phyloP scores from a whole-genome alignment of 2,329 filamentous ascomycete species.

The Fusarium sp. region DNA sequence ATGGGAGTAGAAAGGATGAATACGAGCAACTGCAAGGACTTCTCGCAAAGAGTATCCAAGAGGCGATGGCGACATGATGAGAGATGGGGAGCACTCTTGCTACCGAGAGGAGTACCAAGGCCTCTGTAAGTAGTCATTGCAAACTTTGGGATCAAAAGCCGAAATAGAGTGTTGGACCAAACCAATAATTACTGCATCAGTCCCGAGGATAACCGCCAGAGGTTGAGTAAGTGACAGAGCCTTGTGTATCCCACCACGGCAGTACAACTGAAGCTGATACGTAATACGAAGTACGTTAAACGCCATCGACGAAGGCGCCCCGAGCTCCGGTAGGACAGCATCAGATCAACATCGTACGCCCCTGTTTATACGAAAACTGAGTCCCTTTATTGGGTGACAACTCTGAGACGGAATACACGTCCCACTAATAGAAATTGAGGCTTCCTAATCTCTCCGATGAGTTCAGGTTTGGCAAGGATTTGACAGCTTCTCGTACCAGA shows the following conservation, averaged over 20 bases:
- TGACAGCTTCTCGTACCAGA: not conserved
- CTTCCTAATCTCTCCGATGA: no score
- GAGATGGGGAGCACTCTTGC: not conserved
- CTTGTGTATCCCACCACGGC: no score
- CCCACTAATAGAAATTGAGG: no score
- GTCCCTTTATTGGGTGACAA: no score
- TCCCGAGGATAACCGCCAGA: no score
- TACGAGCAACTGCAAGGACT: constrained; percentile 48
- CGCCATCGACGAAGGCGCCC: not conserved
- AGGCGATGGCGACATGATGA: not conserved
- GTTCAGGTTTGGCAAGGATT: not conserved
- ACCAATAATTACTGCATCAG: not conserved
- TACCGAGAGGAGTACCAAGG: no score
- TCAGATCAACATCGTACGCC: not conserved
- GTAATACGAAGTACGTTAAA: not conserved
- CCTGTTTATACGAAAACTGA: no score
- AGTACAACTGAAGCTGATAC: not conserved
- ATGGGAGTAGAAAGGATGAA: constrained; percentile 51
- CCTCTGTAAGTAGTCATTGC: not conserved
- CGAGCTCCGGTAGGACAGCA: not conserved
- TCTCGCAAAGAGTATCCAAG: constrained; percentile 41
- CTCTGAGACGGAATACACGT: no score
- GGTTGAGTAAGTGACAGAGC: no score
- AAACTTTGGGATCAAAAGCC: not conserved
- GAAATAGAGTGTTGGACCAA: not conserved